These are phyloP conservation scores for Xylaria venustula DNA, from an alignment of 495 filamentous ascomycete genomes.

Conservation along the genomic window DNA sequence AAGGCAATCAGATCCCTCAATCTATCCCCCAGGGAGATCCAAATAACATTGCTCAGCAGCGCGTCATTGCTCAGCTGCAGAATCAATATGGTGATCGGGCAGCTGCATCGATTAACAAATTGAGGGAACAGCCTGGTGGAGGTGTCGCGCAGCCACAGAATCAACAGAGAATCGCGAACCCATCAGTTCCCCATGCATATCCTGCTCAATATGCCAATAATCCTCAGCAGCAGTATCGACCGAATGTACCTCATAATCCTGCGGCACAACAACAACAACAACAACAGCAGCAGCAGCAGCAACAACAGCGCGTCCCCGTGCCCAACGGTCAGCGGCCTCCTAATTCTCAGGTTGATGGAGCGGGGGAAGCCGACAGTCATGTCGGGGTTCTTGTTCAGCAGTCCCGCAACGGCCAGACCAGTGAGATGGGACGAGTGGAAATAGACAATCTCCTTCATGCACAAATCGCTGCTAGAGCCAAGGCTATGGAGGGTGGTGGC, in stretches of 20 bases:
- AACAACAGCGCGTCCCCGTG: conserved; percentile 35
- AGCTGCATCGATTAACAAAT: conserved; percentile 65
- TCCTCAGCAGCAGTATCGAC: conserved; percentile 47
- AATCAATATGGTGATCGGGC: conserved; percentile 70
- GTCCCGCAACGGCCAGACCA: conserved; percentile 32
- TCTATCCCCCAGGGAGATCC: conserved; percentile 41
- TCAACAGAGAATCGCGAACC: conserved; percentile 25
- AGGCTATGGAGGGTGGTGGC: conserved; percentile 74
- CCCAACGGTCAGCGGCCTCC: conserved; percentile 40
- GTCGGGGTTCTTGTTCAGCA: conserved; percentile 53
- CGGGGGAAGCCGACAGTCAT: conserved; percentile 58
- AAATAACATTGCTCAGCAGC: conserved; percentile 60
- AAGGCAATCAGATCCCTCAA: conserved; percentile 21
- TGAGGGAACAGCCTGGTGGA: conserved; percentile 49
- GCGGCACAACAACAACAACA: conserved; percentile 38
- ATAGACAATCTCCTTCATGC: conserved; percentile 62
- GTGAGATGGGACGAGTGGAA: conserved; percentile 50
- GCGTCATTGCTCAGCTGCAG: conserved; percentile 50
- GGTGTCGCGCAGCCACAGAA: conserved; percentile 21
- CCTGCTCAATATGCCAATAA: conserved; percentile 28
- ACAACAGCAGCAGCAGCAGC: conserved; percentile 40
- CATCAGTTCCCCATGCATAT: conserved; percentile 29
- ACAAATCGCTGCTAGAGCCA: conserved; percentile 65
- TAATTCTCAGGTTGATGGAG: conserved; percentile 71
- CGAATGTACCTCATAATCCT: conserved; percentile 29